Conservation (phyloP, 1,284 basidiomycete species). For the Leccinum subrobustum region DNA sequence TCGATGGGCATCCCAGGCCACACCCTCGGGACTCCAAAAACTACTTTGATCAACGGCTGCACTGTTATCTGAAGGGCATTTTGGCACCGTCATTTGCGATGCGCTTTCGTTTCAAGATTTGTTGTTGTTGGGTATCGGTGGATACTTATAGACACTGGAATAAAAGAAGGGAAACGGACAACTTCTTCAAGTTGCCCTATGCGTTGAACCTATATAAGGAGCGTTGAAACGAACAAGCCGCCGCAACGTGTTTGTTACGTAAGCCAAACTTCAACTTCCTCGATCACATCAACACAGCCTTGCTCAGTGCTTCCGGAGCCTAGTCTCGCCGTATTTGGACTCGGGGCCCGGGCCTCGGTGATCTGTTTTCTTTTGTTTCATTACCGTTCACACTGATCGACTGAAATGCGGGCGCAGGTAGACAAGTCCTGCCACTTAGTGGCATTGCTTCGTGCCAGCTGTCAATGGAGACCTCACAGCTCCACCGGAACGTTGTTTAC, state of each 20-base stretch:
- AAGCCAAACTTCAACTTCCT: neutral
- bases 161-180: neutral
- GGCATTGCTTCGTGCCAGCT: neutral
- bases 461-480: neutral
- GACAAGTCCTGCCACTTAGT: neutral
- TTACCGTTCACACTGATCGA: neutral
- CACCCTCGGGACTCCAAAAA: conserved; percentile 55
- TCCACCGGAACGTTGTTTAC: neutral
- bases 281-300: no score
- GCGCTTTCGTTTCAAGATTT: neutral
- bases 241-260: neutral
- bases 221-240: neutral
- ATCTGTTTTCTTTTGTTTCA: neutral
- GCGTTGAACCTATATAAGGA: neutral
- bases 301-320: no score
- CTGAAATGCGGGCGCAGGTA: neutral
- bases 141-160: neutral
- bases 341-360: neutral
- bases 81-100: conserved; percentile 21
- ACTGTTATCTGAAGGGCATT: conserved; percentile 55
- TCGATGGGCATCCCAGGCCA: conserved; percentile 62
- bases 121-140: neutral
- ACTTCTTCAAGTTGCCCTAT: no score
- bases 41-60: conserved; percentile 51
- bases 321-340: neutral